Percentiles rank a stretch among this genome's conserved stretches.
These are phyloP conservation scores for Hirschfeldia incana DNA, from an alignment of 345 rosid species.

Conservation along the genomic window DNA sequence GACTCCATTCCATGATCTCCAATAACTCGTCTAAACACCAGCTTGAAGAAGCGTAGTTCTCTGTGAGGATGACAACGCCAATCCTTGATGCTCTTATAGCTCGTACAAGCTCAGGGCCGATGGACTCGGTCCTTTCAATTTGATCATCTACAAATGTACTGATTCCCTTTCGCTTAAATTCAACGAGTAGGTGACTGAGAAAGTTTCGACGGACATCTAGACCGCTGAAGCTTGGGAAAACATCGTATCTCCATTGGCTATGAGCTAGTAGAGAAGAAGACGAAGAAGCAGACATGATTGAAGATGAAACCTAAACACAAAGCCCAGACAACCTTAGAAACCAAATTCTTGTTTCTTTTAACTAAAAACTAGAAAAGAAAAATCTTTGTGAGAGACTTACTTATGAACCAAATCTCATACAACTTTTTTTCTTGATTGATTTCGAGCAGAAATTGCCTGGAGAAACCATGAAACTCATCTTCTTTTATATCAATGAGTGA, in stretches of 20 bases:
- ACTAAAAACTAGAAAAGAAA: too few species aligned
- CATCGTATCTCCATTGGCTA: neutral
- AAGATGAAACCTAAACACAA: too few species aligned
- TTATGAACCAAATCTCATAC: too few species aligned
- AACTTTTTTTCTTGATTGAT: too few species aligned
- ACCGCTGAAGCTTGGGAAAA: slow-evolving; percentile 7
- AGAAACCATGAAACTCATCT: too few species aligned
- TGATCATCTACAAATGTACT: neutral
- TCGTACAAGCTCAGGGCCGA: neutral
- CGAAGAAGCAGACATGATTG: too few species aligned
- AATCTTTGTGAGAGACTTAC: too few species aligned
- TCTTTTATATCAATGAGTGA: too few species aligned
- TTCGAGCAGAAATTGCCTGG: too few species aligned
- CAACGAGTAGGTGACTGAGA: neutral
- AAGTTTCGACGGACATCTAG: slow-evolving; percentile 13
- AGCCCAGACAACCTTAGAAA: too few species aligned
- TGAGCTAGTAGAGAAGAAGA: too few species aligned
- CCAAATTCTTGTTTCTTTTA: too few species aligned
- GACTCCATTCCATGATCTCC: neutral
- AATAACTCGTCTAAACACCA: slow-evolving; percentile 17
- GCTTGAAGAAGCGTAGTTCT: neutral
- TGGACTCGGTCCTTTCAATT: neutral
- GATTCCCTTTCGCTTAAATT: neutral
- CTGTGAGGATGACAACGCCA: neutral
- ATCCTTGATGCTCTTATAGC: slow-evolving; percentile 3